A percentile compares a stretch with the other conserved stretches of the same genome.
phyloP scores from a whole-genome alignment of 257 asterid species.

The Solanum etuberosum region DNA sequence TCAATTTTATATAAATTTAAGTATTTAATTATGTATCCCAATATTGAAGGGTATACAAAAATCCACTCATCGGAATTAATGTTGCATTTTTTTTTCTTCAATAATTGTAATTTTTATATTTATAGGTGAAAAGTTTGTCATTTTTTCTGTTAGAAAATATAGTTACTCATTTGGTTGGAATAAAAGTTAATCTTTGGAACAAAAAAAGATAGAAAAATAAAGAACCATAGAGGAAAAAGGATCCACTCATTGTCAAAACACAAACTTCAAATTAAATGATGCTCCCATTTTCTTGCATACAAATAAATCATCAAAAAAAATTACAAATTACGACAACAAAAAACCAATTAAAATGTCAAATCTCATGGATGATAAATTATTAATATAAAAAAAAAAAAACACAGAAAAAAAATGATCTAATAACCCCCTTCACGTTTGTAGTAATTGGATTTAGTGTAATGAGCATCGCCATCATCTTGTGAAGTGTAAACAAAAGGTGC shows the following conservation, averaged over 20 bases:
- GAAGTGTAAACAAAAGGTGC: conserved; percentile 27
- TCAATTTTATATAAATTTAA: too few species aligned
- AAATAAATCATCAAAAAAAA: background rate
- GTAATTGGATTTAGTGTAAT: background rate
- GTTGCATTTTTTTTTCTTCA: too few species aligned
- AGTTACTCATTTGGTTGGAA: background rate
- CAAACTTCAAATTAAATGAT: background rate
- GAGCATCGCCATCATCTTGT: background rate
- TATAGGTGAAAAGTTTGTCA: background rate
- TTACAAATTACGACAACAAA: background rate
- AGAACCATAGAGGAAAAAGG: background rate
- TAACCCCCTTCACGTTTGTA: background rate
- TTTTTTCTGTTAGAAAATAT: background rate
- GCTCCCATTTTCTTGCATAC: background rate
- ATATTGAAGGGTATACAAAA: background rate
- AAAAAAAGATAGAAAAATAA: too few species aligned
- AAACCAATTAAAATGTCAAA: background rate
- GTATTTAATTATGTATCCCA: too few species aligned
- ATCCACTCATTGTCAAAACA: background rate
- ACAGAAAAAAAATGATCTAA: background rate
- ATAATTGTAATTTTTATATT: too few species aligned
- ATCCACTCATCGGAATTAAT: background rate
- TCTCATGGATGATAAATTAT: background rate
- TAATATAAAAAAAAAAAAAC: background rate
- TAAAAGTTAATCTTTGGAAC: too few species aligned